These are phyloP conservation scores for Globisporangium nodosum DNA, from an alignment of 352 stramenopile genomes.

Conservation along the genomic window DNA sequence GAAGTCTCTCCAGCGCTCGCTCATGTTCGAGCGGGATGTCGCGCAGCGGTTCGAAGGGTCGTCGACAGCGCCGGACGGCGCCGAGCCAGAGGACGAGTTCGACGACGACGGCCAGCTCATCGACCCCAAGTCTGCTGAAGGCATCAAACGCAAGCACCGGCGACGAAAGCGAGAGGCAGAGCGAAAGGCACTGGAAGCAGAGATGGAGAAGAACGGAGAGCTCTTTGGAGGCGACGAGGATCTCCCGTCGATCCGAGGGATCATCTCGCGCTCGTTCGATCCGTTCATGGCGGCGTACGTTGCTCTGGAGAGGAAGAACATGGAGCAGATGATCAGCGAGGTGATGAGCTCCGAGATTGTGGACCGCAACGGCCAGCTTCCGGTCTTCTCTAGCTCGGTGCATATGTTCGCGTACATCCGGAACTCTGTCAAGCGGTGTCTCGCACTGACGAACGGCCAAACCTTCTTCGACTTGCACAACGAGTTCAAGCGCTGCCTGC, in stretches of 20 bases:
- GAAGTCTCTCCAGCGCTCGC: slow-evolving; percentile 60
- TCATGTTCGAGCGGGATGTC: slow-evolving; percentile 79
- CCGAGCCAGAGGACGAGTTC: slow-evolving; percentile 58
- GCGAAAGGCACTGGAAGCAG: slow-evolving; percentile 53
- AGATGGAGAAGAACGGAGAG: slow-evolving; percentile 55
- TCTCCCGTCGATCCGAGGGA: slow-evolving; percentile 60
- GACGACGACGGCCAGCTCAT: slow-evolving; percentile 71
- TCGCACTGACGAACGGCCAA: slow-evolving; percentile 94
- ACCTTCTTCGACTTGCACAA: slow-evolving; percentile 96
- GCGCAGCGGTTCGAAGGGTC: slow-evolving; percentile 63
- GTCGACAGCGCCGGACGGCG: slow-evolving; percentile 17
- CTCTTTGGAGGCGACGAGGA: slow-evolving; percentile 36
- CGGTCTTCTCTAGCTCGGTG: slow-evolving; percentile 95
- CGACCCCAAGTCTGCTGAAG: slow-evolving; percentile 64
- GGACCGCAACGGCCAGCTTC: slow-evolving; percentile 92
- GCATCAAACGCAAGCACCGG: slow-evolving; percentile 69
- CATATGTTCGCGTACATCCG: slow-evolving; percentile 99
- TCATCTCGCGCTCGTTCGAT: slow-evolving; percentile 94
- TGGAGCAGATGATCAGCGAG: slow-evolving; percentile 91
- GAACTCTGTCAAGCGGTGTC: slow-evolving; percentile 96
- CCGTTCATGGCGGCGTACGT: slow-evolving; percentile 98
- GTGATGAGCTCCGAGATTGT: slow-evolving; percentile 91
- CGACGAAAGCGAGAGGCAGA: slow-evolving; percentile 69
- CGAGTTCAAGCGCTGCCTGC: slow-evolving; percentile 88
- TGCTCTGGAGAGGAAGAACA: slow-evolving; percentile 93